A percentile compares a stretch with the other conserved stretches of the same genome.
phyloP scores from a whole-genome alignment of 2,329 filamentous ascomycete species.

The Cadophora malorum region DNA sequence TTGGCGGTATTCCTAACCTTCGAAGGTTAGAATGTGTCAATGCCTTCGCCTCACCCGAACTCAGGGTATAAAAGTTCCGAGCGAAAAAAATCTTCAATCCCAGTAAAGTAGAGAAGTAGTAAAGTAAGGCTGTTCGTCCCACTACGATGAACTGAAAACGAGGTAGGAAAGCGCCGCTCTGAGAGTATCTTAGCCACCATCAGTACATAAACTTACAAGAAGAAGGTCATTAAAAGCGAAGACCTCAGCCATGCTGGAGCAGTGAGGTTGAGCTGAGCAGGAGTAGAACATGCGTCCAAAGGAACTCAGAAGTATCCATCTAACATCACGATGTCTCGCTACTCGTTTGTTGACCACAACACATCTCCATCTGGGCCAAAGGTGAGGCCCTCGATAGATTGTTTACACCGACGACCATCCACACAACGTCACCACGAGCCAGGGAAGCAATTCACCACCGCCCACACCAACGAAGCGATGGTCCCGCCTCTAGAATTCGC shows the following conservation, averaged over 20 bases:
- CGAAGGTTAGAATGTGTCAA: background rate
- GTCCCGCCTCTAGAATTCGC: constrained; percentile 14
- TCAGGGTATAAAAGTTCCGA: background rate
- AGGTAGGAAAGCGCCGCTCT: background rate
- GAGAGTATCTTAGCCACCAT: background rate
- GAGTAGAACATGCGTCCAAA: background rate
- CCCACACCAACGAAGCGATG: background rate
- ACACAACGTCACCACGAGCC: background rate
- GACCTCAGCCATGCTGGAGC: background rate
- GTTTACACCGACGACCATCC: background rate
- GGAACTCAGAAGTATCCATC: background rate
- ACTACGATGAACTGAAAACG: background rate
- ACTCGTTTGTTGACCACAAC: background rate
- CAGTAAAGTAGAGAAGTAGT: background rate
- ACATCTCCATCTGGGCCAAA: background rate
- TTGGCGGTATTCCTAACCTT: background rate
- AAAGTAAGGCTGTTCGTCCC: background rate
- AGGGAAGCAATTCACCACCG: constrained; percentile 12
- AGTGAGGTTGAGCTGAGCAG: background rate
- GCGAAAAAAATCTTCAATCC: background rate
- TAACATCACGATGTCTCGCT: background rate
- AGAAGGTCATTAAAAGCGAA: too few relatives aligned
- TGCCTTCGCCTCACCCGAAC: background rate
- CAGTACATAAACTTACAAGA: background rate
- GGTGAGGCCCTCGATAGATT: constrained; percentile 8